Evolutionary conservation across 2,329 filamentous ascomycete species (phyloP).

Genomic region (Exserohilum turcica): DNA sequence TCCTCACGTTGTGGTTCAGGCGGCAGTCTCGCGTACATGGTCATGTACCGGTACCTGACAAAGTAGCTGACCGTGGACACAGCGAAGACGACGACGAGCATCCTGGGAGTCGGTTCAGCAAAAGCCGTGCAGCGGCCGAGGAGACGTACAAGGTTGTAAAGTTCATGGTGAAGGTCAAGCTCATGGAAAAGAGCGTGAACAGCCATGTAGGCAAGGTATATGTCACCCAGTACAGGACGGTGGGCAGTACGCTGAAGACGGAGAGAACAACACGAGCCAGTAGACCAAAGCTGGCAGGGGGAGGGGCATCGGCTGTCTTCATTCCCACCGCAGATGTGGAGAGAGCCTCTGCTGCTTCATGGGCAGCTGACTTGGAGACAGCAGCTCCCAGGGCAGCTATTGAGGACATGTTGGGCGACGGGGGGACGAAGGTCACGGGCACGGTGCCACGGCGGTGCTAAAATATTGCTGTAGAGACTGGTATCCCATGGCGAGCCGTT

Average conservation of each 20-base stretch:
- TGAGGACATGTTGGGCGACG: conserved; percentile 18
- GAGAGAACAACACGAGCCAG: conserved; percentile 57
- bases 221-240: conserved; percentile 74
- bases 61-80: conserved; percentile 92
- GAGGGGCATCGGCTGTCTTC: conserved; percentile 27
- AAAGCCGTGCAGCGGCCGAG: background rate
- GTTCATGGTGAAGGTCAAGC: conserved; percentile 97
- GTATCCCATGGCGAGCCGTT: conserved; percentile 26
- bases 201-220: conserved; percentile 88
- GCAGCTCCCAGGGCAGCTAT: conserved; percentile 33
- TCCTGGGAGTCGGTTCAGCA: conserved; percentile 38
- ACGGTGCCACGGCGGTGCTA: conserved; percentile 3
- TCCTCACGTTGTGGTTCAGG: conserved; percentile 96
- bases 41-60: conserved; percentile 91
- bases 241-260: conserved; percentile 60
- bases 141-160: conserved; percentile 82
- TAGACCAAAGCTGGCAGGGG: conserved; percentile 49
- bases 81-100: conserved; percentile 72
- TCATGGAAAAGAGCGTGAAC: conserved; percentile 88
- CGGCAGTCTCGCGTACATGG: conserved; percentile 93
- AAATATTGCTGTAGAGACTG: conserved; percentile 11
- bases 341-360: conserved; percentile 25
- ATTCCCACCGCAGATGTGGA: conserved; percentile 27
- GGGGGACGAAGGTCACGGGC: conserved; percentile 14
- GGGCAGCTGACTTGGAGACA: conserved; percentile 18